Evolutionary conservation across 139 green algal species (phyloP).

Genomic region (Picochlorum sp.): DNA sequence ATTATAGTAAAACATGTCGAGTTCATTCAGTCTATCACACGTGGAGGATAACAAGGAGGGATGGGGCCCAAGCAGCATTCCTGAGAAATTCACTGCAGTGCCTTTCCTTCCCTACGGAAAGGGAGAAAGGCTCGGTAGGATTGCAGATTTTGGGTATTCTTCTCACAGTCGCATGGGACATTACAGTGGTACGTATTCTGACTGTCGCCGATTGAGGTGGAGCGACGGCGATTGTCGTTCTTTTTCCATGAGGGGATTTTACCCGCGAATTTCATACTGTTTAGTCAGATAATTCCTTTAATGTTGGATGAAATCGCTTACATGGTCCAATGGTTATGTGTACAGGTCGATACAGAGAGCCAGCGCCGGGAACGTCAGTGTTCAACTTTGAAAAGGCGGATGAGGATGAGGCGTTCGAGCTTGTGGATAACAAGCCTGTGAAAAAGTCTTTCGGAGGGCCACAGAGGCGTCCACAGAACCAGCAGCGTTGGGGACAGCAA

Average conservation of each 20-base stretch:
- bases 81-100: slow-evolving; percentile 78
- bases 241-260: slow-evolving; percentile 3
- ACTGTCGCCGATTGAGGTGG: background rate
- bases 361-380: slow-evolving; percentile 46
- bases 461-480: slow-evolving; percentile 4
- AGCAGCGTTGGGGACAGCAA: slow-evolving; percentile 15
- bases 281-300: background rate
- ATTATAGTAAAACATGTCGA: too few relatives aligned
- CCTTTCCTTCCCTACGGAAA: slow-evolving; percentile 94
- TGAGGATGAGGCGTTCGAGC: slow-evolving; percentile 91
- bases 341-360: slow-evolving; percentile 29
- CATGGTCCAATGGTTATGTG: background rate
- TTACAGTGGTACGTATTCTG: slow-evolving; percentile 11
- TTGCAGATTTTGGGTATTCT: slow-evolving; percentile 41
- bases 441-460: slow-evolving; percentile 30
- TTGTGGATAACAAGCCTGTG: slow-evolving; percentile 86
- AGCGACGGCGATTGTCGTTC: background rate
- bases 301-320: background rate
- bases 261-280: slow-evolving; percentile 3
- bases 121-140: slow-evolving; percentile 77
- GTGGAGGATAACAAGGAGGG: slow-evolving; percentile 77
- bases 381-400: slow-evolving; percentile 95
- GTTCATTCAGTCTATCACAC: slow-evolving; percentile 23
- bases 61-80: slow-evolving; percentile 74
- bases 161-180: background rate